Evolutionary conservation across 306 rosid genomes (phyloP).

Genomic region (Ammopiptanthus mongolicus): DNA sequence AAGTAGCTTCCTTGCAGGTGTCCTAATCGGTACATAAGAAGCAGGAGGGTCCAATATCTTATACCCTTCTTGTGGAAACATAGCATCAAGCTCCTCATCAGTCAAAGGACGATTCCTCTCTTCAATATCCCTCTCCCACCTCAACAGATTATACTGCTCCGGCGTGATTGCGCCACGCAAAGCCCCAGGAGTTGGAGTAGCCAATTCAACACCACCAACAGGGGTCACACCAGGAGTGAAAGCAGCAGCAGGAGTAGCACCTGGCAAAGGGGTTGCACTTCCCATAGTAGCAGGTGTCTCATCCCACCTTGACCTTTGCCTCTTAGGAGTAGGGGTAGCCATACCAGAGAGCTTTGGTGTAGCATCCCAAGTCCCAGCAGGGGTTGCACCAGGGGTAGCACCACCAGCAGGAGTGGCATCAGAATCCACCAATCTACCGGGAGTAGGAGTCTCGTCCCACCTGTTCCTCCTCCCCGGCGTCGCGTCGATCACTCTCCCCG

Average conservation of each 20-base stretch:
- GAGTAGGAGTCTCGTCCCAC: slow-evolving; percentile 79
- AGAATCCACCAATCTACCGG: slow-evolving; percentile 55
- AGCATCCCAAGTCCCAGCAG: slow-evolving; percentile 82
- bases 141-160: slow-evolving; percentile 65
- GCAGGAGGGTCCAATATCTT: slow-evolving; percentile 70
- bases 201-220: slow-evolving; percentile 61
- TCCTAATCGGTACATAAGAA: slow-evolving; percentile 61
- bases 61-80: slow-evolving; percentile 77
- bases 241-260: slow-evolving; percentile 64
- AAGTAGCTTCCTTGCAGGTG: slow-evolving; percentile 70
- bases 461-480: slow-evolving; percentile 68
- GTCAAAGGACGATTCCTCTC: slow-evolving; percentile 72
- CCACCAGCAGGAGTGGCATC: slow-evolving; percentile 72
- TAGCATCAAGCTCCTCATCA: slow-evolving; percentile 69
- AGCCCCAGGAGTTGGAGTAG: slow-evolving; percentile 65
- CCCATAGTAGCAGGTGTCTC: slow-evolving; percentile 79
- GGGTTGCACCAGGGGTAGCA: slow-evolving; percentile 70
- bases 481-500: slow-evolving; percentile 57
- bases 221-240: slow-evolving; percentile 75
- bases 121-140: slow-evolving; percentile 82
- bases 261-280: slow-evolving; percentile 61
- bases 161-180: slow-evolving; percentile 62
- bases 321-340: slow-evolving; percentile 70
- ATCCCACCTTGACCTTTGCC: slow-evolving; percentile 75
- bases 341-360: slow-evolving; percentile 65